Conservation (phyloP, 371 early-diverging fungal species). For the Dichotomocladium elegans region DNA sequence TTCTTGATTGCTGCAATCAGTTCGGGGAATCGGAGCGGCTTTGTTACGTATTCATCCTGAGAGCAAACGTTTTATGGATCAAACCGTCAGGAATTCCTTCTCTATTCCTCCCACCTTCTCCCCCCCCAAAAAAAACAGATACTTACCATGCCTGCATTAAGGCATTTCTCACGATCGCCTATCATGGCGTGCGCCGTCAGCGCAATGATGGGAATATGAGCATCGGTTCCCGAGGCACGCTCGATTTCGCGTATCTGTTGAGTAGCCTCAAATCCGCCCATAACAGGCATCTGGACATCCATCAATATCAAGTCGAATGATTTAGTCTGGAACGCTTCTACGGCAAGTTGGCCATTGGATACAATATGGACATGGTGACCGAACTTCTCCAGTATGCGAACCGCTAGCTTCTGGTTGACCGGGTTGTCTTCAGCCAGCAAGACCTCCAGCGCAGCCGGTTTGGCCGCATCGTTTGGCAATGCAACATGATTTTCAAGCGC, state of each 20-base stretch:
- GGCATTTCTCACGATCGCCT: conserved; percentile 70
- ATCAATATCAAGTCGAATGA: conserved; percentile 69
- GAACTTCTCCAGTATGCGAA: conserved; percentile 68
- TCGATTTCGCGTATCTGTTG: conserved; percentile 64
- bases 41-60: conserved; percentile 63
- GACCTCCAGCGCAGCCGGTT: conserved; percentile 57
- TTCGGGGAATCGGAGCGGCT: conserved; percentile 47
- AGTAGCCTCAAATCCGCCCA: conserved; percentile 75
- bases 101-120: too few relatives aligned
- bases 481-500: conserved; percentile 64
- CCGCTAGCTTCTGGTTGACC: conserved; percentile 76
- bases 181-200: conserved; percentile 76
- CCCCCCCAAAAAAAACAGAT: not conserved
- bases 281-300: conserved; percentile 77
- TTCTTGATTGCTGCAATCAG: conserved; percentile 55
- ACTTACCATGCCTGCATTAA: conserved; percentile 60
- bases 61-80: not conserved
- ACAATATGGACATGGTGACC: conserved; percentile 70
- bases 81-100: not conserved
- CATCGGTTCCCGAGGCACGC: conserved; percentile 36
- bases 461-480: conserved; percentile 48
- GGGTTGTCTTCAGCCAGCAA: conserved; percentile 78
- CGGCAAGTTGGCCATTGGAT: conserved; percentile 68
- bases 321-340: conserved; percentile 58
- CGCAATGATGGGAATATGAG: conserved; percentile 70